Base-by-base conservation (phyloP, 192 early-diverging fungal species). In the Jimgerdemannia flammicorona region DNA sequence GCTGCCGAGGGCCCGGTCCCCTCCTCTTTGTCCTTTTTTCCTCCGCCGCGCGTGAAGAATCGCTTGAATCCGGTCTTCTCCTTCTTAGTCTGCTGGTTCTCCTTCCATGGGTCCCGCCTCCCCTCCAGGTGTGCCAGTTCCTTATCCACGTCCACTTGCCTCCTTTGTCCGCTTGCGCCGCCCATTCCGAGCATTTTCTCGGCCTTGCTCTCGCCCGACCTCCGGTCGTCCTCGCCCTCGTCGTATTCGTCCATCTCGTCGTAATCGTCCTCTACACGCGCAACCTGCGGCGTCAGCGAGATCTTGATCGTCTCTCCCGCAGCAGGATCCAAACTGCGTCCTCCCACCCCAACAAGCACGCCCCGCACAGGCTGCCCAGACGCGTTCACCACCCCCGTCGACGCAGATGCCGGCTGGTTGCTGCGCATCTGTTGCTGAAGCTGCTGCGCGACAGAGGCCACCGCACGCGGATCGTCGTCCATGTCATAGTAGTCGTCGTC, bases 261-360 rank as follows among this genome's bases (percentile, higher is more conserved):
- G 67, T 81, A 82, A 59, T 59, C 49, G 14, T 59, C 14, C 49
- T 29, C 29, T 29, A 29, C 29, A 43, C 81, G 82, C 20, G 86
- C 86, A 72, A 85, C 83, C 3, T 80, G 77, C 1, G 86, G 86
- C 11, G 86, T 87, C 14, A 87, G 75, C 3, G 86, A 87, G 29
- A 87, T 84, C 72, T 85, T 85, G 64, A 84, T 84, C 0, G 86
- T 84, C 70, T 87, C 85, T 43, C 76, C 73, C 29, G 74, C 1
- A 29, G 29, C 71, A 10, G 65, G 71, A 20, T 72, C 71, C 18
- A 72, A 59, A 29, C 29, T 29, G 29, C 29, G 29, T 29, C 29
- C 29, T 29, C 29, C 29, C 1, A 1, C 29, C 29, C 29, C 29
- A 29, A 29, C 29, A 29, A 29, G 29, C 29, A 29, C 29, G 29